Conservation (phyloP, 192 early-diverging fungal genomes). For the Umbelopsis sp. region DNA sequence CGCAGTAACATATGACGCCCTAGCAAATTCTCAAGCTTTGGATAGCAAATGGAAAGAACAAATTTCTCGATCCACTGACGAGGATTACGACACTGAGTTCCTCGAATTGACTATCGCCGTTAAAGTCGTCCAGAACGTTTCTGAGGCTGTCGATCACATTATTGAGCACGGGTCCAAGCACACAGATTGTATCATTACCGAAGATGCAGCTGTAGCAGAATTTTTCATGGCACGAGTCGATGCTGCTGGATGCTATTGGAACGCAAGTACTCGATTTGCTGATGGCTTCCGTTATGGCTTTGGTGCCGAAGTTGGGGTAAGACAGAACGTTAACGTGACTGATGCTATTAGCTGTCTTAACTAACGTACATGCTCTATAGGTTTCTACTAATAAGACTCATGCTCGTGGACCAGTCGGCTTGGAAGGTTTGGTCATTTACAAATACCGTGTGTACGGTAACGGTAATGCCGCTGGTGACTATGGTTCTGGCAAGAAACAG, state of each 20-base stretch:
- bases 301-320: constrained; percentile 95
- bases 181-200: constrained; percentile 94
- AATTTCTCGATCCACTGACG: constrained; percentile 35
- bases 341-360: not conserved
- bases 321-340: constrained; percentile 8
- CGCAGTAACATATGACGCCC: constrained; percentile 42
- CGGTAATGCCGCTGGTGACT: constrained; percentile 82
- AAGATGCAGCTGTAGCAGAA: constrained; percentile 68
- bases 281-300: constrained; percentile 99
- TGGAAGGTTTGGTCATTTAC: constrained; percentile 98
- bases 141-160: constrained; percentile 89
- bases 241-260: constrained; percentile 98
- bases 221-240: constrained; percentile 92
- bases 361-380: constrained; percentile 18
- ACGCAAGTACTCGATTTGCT: constrained; percentile 93
- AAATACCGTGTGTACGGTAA: constrained; percentile 92
- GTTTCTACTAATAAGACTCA: constrained; percentile 99
- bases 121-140: constrained; percentile 69
- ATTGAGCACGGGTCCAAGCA: constrained; percentile 94
- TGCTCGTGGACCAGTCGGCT: constrained; percentile 95
- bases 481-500: constrained; percentile 73
- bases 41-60: constrained; percentile 24
- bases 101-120: constrained; percentile 86
- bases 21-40: constrained; percentile 11
- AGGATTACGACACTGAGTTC: constrained; percentile 92